Conservation (phyloP, 371 early-diverging fungal genomes). For the Mortierella sp. region DNA sequence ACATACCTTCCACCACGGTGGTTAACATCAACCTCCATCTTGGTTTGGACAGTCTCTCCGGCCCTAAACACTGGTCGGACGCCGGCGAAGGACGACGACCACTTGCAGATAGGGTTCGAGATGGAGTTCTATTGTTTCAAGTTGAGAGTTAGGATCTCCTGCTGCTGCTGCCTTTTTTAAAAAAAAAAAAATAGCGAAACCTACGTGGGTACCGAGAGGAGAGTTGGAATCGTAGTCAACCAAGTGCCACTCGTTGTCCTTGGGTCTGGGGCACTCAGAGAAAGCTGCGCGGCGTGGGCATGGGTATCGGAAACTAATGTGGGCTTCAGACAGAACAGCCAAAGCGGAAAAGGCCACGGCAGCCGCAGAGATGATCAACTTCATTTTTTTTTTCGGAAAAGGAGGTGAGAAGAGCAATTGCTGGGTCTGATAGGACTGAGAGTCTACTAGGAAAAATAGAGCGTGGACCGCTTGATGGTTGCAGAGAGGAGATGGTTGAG, state of each 20-base stretch:
- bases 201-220: slow-evolving; percentile 44
- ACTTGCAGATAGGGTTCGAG: slow-evolving; percentile 45
- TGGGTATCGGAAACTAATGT: slow-evolving; percentile 52
- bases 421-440: neutral
- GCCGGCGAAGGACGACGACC: slow-evolving; percentile 39
- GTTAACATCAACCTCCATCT: slow-evolving; percentile 49
- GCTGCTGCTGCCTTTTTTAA: no score
- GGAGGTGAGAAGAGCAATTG: neutral
- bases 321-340: slow-evolving; percentile 41
- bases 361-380: slow-evolving; percentile 16
- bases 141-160: neutral
- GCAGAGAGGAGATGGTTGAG: no score
- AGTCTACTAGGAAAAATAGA: neutral
- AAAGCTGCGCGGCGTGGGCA: slow-evolving; percentile 49
- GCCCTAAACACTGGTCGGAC: slow-evolving; percentile 44
- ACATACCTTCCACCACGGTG: slow-evolving; percentile 46
- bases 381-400: slow-evolving; percentile 17
- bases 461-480: no score
- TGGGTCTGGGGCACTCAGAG: slow-evolving; percentile 43
- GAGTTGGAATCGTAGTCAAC: slow-evolving; percentile 50
- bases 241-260: slow-evolving; percentile 25
- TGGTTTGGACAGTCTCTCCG: slow-evolving; percentile 35
- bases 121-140: slow-evolving; percentile 19
- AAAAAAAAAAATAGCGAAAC: neutral
- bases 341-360: slow-evolving; percentile 32